Evolutionary conservation across 371 early-diverging fungal species (phyloP), one percentile per base, ranked within the genome.

Genomic region (Mucor lusitanicus): DNA sequence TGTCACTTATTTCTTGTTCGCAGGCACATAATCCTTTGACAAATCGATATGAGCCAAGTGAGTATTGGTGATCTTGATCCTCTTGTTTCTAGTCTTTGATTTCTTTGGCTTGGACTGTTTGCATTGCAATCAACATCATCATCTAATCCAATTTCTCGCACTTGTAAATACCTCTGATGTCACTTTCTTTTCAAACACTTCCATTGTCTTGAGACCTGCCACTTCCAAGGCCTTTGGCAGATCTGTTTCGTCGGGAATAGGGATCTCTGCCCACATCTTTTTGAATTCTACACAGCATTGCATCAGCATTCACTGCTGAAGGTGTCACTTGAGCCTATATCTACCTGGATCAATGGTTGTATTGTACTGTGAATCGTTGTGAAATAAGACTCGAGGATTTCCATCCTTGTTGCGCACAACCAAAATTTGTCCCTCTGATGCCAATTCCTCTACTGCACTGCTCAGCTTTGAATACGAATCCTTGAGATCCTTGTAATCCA

Each of bases 1-100:
- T 30, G 30, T n/a, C n/a, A n/a, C 30, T 70, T 70, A 59, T 67
- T 73, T 72, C 32, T 72, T 72, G 23, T 80, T 75, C 25, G 64
- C 69, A 12, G 83, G 84, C 8, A 90, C 85, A 72, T 91, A 93
- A 74, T 92, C 92, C 72, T 89, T 87, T 9, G 93, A 91, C 12
- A 95, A 77, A 79, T 95, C 95, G 62, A 94, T 85, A 50, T 87
- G 90, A 35, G 89, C 85, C 82, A 95, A 85, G 73, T 95, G 95
- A 39, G 93, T 93, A 68, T 95, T 95, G 12, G 93, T 93, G 64
- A 94, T 91, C 75, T 93, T 92, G 68, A 91, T 87, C 75, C 88
- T 90, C 59, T 94, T 78, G 77, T 89, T 89, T 55, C 90, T 73
- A 44, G 90, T 85, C 71, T 89, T 89, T 25, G 86, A 83, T 70